A percentile compares a stretch with the other conserved stretches of the same genome.
phyloP scores from a whole-genome alignment of 192 early-diverging fungal genomes.

The Linnemannia hyalina region DNA sequence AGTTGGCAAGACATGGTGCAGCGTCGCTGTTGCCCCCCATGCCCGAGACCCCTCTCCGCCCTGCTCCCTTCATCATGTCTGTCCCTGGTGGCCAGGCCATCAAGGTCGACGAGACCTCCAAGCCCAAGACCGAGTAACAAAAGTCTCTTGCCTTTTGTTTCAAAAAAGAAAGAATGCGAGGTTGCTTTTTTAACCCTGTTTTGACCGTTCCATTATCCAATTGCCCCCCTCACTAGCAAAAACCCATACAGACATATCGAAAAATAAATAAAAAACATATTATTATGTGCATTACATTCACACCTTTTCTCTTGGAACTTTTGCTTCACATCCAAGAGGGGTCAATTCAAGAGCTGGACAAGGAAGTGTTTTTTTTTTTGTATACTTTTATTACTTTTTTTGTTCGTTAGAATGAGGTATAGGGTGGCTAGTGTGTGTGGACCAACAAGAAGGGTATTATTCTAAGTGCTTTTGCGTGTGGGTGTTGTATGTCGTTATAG shows the following conservation, averaged over 20 bases:
- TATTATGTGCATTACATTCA: no score
- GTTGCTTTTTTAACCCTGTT: no score
- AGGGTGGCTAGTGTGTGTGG: not conserved
- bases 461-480: not conserved
- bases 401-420: not conserved
- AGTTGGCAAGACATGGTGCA: slow-evolving; percentile 71
- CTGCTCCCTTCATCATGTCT: slow-evolving; percentile 47
- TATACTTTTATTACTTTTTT: not conserved
- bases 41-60: slow-evolving; percentile 52
- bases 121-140: slow-evolving; percentile 55
- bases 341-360: not conserved
- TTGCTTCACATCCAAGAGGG: no score
- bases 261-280: no score
- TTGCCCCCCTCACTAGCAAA: no score
- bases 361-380: not conserved
- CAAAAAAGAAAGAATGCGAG: no score
- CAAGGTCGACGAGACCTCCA: slow-evolving; percentile 48
- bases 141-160: no score
- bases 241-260: no score
- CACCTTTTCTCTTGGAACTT: no score
- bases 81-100: slow-evolving; percentile 47
- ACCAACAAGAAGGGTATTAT: not conserved
- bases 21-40: slow-evolving; percentile 64
- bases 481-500: no score
- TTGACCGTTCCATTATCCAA: no score